Conservation (phyloP, 345 rosid genomes). For the Triadica sebifera region DNA sequence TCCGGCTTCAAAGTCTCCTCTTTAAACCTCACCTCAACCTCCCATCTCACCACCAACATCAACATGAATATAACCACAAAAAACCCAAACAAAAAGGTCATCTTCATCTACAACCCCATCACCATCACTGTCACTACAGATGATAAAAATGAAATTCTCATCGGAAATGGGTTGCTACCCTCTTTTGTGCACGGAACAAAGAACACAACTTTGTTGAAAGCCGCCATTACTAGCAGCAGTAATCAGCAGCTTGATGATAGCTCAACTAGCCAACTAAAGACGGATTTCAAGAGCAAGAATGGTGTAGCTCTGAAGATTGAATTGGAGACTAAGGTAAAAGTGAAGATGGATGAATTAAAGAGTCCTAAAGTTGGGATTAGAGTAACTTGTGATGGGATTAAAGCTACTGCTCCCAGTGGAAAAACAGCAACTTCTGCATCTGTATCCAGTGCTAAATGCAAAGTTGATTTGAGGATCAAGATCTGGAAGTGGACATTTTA, state of each 20-base stretch:
- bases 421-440: constrained; percentile 52
- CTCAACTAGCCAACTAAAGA: constrained; percentile 45
- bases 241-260: constrained; percentile 39
- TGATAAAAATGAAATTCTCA: constrained; percentile 35
- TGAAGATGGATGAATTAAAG: constrained; percentile 61
- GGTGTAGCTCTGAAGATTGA: constrained; percentile 54
- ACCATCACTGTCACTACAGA: constrained; percentile 37
- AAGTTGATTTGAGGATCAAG: constrained; percentile 76
- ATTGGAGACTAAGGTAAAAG: constrained; percentile 62
- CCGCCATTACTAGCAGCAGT: constrained; percentile 40
- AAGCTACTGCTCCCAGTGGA: constrained; percentile 53
- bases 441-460: constrained; percentile 58
- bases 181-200: constrained; percentile 61
- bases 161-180: constrained; percentile 57
- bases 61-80: constrained; percentile 57
- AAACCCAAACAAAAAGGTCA: constrained; percentile 79
- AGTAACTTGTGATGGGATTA: constrained; percentile 67
- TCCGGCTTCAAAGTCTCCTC: constrained; percentile 55
- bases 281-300: constrained; percentile 51
- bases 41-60: constrained; percentile 48
- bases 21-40: constrained; percentile 54
- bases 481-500: constrained; percentile 79
- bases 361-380: constrained; percentile 59
- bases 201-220: constrained; percentile 64
- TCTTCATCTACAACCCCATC: constrained; percentile 49